Base-by-base conservation (phyloP, 345 rosid genomes). In the Lepidium didymum region DNA sequence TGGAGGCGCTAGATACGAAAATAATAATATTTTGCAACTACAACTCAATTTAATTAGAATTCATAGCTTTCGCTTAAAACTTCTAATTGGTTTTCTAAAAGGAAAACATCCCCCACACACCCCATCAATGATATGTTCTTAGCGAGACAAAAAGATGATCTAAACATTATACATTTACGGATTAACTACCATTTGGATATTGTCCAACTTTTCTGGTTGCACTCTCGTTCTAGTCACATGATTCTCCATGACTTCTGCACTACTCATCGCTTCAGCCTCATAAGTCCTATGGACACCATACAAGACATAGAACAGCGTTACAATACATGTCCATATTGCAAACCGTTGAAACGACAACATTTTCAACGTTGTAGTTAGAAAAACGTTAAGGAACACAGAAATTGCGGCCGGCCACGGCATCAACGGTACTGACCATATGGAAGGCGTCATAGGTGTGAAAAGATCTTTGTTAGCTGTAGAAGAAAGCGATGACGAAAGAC, bases 381-480 rank as follows among this genome's bases (percentile, higher is more conserved):
- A 86, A 14, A 87, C 80, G 60, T 85, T 92, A 7, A 92, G 86
- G 80, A 86, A 86, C 65, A 86, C 82, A 0, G 96, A 90, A 2
- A 80, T 50, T 1, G 86, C 91, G 0, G 96, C 91, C 3, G 93
- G 96, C 96, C 96, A 92, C 9, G 98, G 98, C 98, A 92, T 92
- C 50, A 86, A 64, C 4, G 98, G 96, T 33, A 92, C 96, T 1
- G 89, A 80, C 98, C 96, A 92, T 53, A 43, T 74, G 25, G 63
- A 42, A 8, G 51, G 15, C 23, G 51, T 6, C 23, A 23, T 37
- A 1, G 57, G 19, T n/a, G 33, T 21, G 6, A 46, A 6, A 62
- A 62, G 31, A 56, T 37, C 38, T 9, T 78, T 80, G 31, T 49
- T 64, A 10, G 79, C 31, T 47, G 53, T 72, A 16, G 64, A 45